Evolutionary conservation across 108 stramenopile genomes (phyloP).

Genomic region (Aureococcus anophagefferens): DNA sequence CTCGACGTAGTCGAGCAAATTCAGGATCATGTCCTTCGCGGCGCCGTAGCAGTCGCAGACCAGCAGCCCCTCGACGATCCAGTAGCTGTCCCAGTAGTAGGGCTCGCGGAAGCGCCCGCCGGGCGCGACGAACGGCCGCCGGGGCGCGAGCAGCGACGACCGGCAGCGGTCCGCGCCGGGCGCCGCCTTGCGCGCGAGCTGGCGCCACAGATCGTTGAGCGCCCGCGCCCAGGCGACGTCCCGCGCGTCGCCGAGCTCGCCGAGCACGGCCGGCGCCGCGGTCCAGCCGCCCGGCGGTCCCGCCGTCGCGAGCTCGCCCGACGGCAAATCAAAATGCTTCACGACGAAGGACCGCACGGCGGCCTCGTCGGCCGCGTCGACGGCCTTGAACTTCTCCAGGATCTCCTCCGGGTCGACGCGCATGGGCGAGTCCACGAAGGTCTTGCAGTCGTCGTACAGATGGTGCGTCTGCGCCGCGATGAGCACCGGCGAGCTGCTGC

Average conservation of each 20-base stretch:
- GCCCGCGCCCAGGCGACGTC: not conserved
- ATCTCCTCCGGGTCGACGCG: not conserved
- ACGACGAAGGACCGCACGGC: not conserved
- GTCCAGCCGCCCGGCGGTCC: not conserved
- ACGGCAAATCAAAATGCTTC: conserved; percentile 1
- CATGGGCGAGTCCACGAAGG: conserved; percentile 24
- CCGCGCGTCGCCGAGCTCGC: not conserved
- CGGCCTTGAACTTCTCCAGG: not conserved
- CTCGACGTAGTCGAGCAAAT: conserved; percentile 26
- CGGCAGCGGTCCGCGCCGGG: not conserved
- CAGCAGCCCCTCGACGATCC: conserved; percentile 38
- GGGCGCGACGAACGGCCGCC: conserved; percentile 11
- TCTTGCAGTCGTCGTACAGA: conserved; percentile 14
- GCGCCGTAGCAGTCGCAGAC: conserved; percentile 31
- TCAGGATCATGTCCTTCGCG: conserved; percentile 22
- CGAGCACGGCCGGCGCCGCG: too few relatives aligned
- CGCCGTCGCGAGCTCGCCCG: not conserved
- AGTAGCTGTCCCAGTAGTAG: conserved; percentile 50
- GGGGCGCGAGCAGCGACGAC: not conserved
- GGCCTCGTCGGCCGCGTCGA: not conserved
- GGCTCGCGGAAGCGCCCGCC: conserved; percentile 37
- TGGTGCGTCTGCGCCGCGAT: not conserved
- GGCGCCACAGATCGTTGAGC: not conserved
- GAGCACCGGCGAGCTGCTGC: conserved; percentile 11
- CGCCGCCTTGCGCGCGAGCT: not conserved